Conservation (phyloP, 164 flowering plant species). For the Pachysandra terminalis region DNA sequence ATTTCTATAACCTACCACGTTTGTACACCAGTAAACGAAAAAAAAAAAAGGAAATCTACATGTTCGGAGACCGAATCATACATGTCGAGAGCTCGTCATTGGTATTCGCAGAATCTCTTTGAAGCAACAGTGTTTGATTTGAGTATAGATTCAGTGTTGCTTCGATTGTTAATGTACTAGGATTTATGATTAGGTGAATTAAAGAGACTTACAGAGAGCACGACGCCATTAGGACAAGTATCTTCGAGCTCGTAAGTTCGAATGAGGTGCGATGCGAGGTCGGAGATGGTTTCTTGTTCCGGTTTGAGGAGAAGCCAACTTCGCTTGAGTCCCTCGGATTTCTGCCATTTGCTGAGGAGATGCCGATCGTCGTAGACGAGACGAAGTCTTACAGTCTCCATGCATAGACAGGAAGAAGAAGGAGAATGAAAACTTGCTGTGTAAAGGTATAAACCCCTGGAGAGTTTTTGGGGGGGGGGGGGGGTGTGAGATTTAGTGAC, state of each 20-base stretch:
- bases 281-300: slow-evolving; percentile 43
- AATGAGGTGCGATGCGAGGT: slow-evolving; percentile 41
- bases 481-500: too few species aligned
- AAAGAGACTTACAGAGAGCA: slow-evolving; percentile 53
- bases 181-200: not conserved
- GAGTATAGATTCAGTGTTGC: not conserved
- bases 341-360: slow-evolving; percentile 51
- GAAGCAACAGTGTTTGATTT: too few species aligned
- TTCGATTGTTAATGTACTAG: too few species aligned
- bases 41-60: too few species aligned
- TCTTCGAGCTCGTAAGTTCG: slow-evolving; percentile 40
- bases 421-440: too few species aligned
- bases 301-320: slow-evolving; percentile 68
- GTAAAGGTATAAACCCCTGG: too few species aligned
- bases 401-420: slow-evolving; percentile 5
- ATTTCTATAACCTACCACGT: too few species aligned
- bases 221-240: slow-evolving; percentile 62
- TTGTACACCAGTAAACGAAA: too few species aligned
- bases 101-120: too few species aligned
- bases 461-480: too few species aligned
- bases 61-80: too few species aligned
- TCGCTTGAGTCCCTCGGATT: slow-evolving; percentile 51
- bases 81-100: too few species aligned
- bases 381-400: slow-evolving; percentile 43
- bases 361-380: slow-evolving; percentile 38